Evolutionary conservation across 1,139 yeast species (phyloP).

Genomic region (Candida dubliniensis): DNA sequence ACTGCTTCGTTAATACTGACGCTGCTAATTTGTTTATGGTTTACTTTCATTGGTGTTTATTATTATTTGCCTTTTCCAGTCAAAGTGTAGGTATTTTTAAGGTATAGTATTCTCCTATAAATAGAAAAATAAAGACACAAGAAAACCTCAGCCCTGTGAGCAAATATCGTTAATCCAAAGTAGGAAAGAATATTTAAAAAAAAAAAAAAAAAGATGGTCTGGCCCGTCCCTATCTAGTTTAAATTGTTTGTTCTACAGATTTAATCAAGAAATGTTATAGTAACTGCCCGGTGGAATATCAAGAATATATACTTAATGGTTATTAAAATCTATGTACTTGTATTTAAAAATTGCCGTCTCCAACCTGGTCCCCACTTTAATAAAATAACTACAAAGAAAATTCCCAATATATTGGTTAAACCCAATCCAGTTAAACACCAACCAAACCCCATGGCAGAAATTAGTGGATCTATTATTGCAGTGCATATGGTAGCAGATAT

Average conservation of each 20-base stretch:
- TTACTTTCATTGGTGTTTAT: neutral
- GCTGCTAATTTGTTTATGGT: neutral
- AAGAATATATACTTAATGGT: neutral
- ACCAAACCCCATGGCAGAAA: constrained; percentile 50
- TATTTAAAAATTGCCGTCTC: constrained; percentile 20
- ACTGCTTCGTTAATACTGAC: neutral
- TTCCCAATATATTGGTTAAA: constrained; percentile 35
- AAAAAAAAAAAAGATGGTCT: too few species aligned
- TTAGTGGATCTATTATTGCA: constrained; percentile 42
- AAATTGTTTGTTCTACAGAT: neutral
- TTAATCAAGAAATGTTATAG: too few species aligned
- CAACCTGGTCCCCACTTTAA: constrained; percentile 28
- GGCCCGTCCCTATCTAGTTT: neutral
- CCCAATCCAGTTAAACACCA: constrained; percentile 63
- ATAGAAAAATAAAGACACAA: too few species aligned
- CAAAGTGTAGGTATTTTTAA: too few species aligned
- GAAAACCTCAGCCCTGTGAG: neutral
- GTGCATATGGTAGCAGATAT: constrained; percentile 58
- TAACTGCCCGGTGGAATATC: too few species aligned
- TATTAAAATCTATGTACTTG: neutral
- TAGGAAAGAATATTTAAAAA: neutral
- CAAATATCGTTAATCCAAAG: neutral
- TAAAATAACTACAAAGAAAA: constrained; percentile 26
- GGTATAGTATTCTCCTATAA: too few species aligned
- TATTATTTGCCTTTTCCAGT: too few species aligned